phyloP scores from a whole-genome alignment of 371 early-diverging fungal species.

The Mortierella sp. region DNA sequence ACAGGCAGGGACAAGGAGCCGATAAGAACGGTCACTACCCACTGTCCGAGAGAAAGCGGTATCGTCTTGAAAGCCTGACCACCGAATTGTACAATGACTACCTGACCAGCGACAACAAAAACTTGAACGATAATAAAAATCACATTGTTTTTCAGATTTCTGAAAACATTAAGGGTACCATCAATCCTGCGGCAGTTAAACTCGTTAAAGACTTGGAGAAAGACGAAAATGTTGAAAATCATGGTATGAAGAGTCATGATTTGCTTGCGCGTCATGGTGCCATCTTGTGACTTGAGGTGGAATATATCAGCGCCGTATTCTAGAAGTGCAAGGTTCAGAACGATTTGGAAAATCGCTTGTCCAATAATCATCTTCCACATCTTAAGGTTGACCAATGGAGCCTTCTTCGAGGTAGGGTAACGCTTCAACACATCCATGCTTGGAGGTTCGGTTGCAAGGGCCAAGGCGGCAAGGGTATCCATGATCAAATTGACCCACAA shows the following conservation, averaged over 20 bases:
- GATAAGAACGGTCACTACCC: conserved; percentile 83
- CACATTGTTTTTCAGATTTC: conserved; percentile 80
- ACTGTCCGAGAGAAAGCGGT: conserved; percentile 78
- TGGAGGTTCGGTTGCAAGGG: conserved; percentile 89
- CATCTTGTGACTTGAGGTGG: conserved; percentile 65
- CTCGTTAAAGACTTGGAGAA: conserved; percentile 95
- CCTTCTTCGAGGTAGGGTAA: conserved; percentile 81
- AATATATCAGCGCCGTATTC: conserved; percentile 75
- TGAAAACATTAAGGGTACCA: conserved; percentile 87
- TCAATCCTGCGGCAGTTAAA: conserved; percentile 87
- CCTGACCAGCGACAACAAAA: conserved; percentile 79
- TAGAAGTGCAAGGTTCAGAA: conserved; percentile 72
- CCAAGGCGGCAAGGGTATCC: conserved; percentile 91
- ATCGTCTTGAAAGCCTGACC: conserved; percentile 90
- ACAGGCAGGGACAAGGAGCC: conserved; percentile 90
- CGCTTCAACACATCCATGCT: conserved; percentile 82
- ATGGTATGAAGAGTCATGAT: conserved; percentile 77
- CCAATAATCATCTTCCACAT: conserved; percentile 96
- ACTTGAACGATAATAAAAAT: conserved; percentile 83
- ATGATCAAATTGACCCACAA: conserved; percentile 93
- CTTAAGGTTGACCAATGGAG: conserved; percentile 84
- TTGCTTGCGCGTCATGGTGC: conserved; percentile 24
- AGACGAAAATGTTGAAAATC: conserved; percentile 96
- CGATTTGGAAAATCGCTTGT: conserved; percentile 89
- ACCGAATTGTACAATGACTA: conserved; percentile 90